A percentile compares a stretch with the other conserved stretches of the same genome.
Evolutionary conservation across 2,329 filamentous ascomycete genomes (phyloP).

Genomic region (Monascus ruber): DNA sequence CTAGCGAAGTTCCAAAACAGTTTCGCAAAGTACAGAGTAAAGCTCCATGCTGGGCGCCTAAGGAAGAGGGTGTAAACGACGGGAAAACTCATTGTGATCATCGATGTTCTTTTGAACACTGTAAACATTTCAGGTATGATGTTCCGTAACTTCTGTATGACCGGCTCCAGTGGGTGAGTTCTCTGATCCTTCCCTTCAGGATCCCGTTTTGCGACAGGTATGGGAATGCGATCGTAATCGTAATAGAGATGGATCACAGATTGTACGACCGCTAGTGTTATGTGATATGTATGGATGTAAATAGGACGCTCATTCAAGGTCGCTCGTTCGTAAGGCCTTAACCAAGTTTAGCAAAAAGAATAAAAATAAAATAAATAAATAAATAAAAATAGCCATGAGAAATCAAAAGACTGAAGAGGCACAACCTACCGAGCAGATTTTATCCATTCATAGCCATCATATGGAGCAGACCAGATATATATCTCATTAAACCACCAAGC

Average conservation of each 20-base stretch:
- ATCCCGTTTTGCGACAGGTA: constrained; percentile 33
- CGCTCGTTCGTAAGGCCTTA: constrained; percentile 51
- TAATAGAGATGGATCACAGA: constrained; percentile 56
- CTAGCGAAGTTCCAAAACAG: constrained; percentile 65
- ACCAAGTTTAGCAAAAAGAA: constrained; percentile 3
- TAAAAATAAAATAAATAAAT: too few relatives aligned
- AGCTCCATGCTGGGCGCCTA: constrained; percentile 54
- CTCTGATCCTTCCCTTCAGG: constrained; percentile 21
- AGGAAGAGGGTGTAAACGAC: constrained; percentile 53
- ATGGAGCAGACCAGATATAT: constrained; percentile 61
- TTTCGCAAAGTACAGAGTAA: constrained; percentile 58
- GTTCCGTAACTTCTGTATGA: constrained; percentile 28
- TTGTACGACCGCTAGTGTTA: constrained; percentile 59
- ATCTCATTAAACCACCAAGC: constrained; percentile 69
- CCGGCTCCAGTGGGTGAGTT: constrained; percentile 25
- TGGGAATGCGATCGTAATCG: constrained; percentile 60
- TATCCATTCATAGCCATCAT: constrained; percentile 59
- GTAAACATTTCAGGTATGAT: constrained; percentile 19
- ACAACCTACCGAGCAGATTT: constrained; percentile 52
- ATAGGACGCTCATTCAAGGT: constrained; percentile 78
- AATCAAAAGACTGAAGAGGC: not conserved
- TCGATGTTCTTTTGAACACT: constrained; percentile 25
- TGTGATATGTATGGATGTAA: constrained; percentile 62
- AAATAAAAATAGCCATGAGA: not conserved
- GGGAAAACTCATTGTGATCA: constrained; percentile 37